phyloP scores from a whole-genome alignment of 1,284 basidiomycete species.

The Cerioporus squamosus region DNA sequence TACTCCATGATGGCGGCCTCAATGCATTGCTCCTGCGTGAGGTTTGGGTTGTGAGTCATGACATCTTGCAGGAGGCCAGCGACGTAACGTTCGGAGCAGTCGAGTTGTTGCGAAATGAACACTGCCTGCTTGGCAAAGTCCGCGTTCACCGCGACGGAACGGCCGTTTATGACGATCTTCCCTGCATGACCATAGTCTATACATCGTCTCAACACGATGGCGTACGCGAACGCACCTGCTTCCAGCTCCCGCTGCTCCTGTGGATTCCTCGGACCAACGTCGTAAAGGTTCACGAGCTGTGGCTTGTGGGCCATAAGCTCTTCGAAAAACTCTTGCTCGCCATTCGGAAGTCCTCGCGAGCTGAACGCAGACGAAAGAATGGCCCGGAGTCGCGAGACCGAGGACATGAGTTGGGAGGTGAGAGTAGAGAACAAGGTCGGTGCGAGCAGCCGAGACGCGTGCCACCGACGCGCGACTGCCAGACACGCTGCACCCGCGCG shows the following conservation, averaged over 20 bases:
- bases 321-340: slow-evolving; percentile 77
- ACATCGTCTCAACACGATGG: background rate
- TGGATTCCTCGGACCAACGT: slow-evolving; percentile 62
- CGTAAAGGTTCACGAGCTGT: slow-evolving; percentile 62
- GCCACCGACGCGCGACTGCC: slow-evolving; percentile 4
- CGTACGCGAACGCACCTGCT: slow-evolving; percentile 54
- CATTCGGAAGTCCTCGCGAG: slow-evolving; percentile 46
- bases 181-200: slow-evolving; percentile 44
- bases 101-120: slow-evolving; percentile 77
- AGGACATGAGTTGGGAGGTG: slow-evolving; percentile 40
- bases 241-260: slow-evolving; percentile 76
- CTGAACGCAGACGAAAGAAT: slow-evolving; percentile 45
- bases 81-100: slow-evolving; percentile 77
- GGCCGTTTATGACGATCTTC: slow-evolving; percentile 61
- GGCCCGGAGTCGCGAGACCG: slow-evolving; percentile 46
- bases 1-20: slow-evolving; percentile 70
- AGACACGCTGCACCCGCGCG: slow-evolving; percentile 5
- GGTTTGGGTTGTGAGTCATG: slow-evolving; percentile 66
- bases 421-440: slow-evolving; percentile 15
- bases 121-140: slow-evolving; percentile 77
- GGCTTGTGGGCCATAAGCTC: slow-evolving; percentile 68
- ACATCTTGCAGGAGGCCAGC: slow-evolving; percentile 71
- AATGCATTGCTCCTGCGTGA: slow-evolving; percentile 56
- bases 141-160: slow-evolving; percentile 64
- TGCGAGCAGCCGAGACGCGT: slow-evolving; percentile 19